These are phyloP conservation scores for Cyathus striatus DNA, from an alignment of 768 basidiomycete genomes.

Conservation along the genomic window DNA sequence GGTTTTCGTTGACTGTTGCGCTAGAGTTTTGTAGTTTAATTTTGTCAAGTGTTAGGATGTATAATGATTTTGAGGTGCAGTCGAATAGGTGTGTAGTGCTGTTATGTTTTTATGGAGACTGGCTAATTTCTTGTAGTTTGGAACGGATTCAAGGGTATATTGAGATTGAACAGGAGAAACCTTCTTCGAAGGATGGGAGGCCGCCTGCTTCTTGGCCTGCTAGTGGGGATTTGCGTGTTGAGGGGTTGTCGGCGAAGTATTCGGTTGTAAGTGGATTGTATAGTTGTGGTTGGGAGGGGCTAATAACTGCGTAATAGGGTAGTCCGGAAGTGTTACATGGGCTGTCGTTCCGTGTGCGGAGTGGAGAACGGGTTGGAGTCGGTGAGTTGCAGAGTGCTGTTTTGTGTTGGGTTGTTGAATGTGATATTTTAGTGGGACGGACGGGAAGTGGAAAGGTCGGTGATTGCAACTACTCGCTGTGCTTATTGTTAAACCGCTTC, in stretches of 20 bases:
- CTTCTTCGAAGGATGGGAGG: constrained; percentile 21
- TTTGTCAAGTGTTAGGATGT: constrained; percentile 39
- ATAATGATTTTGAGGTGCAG: constrained; percentile 44
- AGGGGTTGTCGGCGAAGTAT: constrained; percentile 49
- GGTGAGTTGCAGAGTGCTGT: constrained; percentile 2
- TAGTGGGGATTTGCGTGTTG: constrained; percentile 43
- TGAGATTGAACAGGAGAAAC: constrained; percentile 1
- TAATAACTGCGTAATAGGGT: no score
- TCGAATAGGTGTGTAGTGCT: constrained; percentile 28
- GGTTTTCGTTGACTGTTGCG: constrained; percentile 58
- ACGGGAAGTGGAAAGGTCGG: constrained; percentile 21
- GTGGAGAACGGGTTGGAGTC: constrained; percentile 9
- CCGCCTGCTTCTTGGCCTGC: constrained; percentile 61
- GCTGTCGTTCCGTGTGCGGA: constrained; percentile 7
- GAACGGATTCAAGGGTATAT: constrained; percentile 1
- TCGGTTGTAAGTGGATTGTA: constrained; percentile 20
- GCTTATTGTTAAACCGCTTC: neutral
- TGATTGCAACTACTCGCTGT: neutral
- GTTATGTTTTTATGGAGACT: neutral
- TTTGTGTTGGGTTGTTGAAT: neutral
- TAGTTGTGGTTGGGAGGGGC: no score
- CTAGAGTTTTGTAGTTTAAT: constrained; percentile 56
- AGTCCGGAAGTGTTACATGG: constrained; percentile 7
- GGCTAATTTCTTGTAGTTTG: neutral
- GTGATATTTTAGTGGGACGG: constrained; percentile 13